phyloP scores from a whole-genome alignment of 768 basidiomycete species.

The Favolaschia claudopus region DNA sequence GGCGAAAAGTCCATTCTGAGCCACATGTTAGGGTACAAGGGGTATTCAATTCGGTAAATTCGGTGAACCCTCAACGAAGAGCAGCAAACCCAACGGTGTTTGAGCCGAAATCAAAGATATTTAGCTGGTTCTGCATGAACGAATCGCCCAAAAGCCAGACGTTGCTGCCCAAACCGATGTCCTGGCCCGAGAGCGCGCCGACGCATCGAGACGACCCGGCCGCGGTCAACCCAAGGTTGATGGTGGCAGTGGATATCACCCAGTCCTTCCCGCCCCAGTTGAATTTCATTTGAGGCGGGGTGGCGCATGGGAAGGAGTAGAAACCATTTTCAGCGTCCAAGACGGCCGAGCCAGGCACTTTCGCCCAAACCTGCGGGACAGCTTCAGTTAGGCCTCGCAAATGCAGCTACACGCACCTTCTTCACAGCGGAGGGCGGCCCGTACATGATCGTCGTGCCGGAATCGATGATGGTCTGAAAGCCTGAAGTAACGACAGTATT shows the following conservation, averaged over 20 bases:
- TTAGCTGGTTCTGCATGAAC: conserved; percentile 54
- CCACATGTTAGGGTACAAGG: too few relatives aligned
- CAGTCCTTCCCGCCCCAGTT: conserved; percentile 45
- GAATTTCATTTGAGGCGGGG: conserved; percentile 39
- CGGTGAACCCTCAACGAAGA: too few relatives aligned
- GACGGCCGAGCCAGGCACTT: conserved; percentile 4
- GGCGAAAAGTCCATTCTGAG: too few relatives aligned
- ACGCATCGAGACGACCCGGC: conserved; percentile 53
- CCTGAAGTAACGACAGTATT: background rate
- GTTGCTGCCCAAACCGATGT: conserved; percentile 29
- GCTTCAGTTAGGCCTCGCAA: background rate
- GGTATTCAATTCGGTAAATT: too few relatives aligned
- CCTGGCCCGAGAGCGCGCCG: conserved; percentile 59
- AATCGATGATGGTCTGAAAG: conserved; percentile 41
- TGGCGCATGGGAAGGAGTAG: conserved; percentile 32
- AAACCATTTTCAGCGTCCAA: conserved; percentile 9
- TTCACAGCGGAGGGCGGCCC: conserved; percentile 31
- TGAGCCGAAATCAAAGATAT: conserved; percentile 45
- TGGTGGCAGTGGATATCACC: conserved; percentile 50
- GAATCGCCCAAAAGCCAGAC: conserved; percentile 45
- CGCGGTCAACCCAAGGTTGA: conserved; percentile 47
- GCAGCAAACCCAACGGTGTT: conserved; percentile 47
- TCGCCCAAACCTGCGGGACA: conserved; percentile 9
- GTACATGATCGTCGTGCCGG: conserved; percentile 45
- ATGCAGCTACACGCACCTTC: conserved; percentile 29